phyloP scores from a whole-genome alignment of 1,284 basidiomycete genomes.

The Paramarasmius palmivorus region DNA sequence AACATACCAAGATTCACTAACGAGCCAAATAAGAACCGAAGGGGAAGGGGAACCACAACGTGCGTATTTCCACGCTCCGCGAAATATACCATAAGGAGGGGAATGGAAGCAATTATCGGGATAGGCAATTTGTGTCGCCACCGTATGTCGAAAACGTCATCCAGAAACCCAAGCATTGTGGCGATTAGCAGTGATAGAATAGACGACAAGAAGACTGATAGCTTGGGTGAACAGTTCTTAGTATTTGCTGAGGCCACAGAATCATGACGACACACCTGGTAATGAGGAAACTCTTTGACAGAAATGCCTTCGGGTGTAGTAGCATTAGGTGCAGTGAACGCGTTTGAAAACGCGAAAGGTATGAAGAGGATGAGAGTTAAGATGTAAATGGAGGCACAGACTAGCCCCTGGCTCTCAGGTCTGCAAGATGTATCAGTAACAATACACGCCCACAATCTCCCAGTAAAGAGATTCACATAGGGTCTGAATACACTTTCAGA shows the following conservation, averaged over 20 bases:
- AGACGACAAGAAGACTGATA: conserved; percentile 92
- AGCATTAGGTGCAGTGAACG: conserved; percentile 39
- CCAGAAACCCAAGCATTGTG: conserved; percentile 92
- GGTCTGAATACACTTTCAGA: conserved; percentile 71
- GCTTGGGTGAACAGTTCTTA: conserved; percentile 38
- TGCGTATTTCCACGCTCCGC: conserved; percentile 92
- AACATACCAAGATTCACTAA: conserved; percentile 85
- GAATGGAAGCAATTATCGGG: conserved; percentile 93
- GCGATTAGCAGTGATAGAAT: conserved; percentile 90
- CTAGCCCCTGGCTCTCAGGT: conserved; percentile 91
- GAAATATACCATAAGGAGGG: conserved; percentile 94
- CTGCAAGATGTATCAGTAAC: conserved; percentile 39
- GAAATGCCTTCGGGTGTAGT: conserved; percentile 61
- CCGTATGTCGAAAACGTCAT: conserved; percentile 98
- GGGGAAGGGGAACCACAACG: conserved; percentile 89
- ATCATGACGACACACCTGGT: conserved; percentile 61
- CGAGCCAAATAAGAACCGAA: conserved; percentile 71
- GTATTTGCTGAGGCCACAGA: not conserved
- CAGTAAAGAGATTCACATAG: conserved; percentile 59
- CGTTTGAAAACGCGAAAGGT: conserved; percentile 84
- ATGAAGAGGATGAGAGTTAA: conserved; percentile 85
- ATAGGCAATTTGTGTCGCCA: conserved; percentile 99
- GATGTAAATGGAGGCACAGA: conserved; percentile 90
- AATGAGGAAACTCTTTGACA: conserved; percentile 79
- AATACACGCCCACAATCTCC: conserved; percentile 2